Evolutionary conservation across 2,329 filamentous ascomycete genomes (phyloP), one percentile per base, ranked within the genome.

Genomic region (Neofusicoccum sp.): DNA sequence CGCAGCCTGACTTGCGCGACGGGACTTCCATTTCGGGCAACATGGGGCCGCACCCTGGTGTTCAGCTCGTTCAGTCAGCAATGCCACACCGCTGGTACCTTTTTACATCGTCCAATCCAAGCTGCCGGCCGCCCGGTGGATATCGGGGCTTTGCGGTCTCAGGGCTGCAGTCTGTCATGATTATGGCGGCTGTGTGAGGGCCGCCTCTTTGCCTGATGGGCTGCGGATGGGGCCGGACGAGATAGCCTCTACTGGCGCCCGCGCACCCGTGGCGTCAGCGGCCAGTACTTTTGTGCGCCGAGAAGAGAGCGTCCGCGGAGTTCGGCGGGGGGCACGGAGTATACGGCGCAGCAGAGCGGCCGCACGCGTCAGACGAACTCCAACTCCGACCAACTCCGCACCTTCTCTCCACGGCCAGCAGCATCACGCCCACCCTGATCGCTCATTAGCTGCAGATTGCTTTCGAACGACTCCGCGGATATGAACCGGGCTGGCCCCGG

Each of bases 61-160:
- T 31, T 58, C 54, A 58, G 54, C 54, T 58, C 28, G 39, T 22
- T 58, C 54, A 45, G 54, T 58, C 54, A 58, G 54, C 54, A 58
- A 58, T n/a, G n/a, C 37, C 54, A 58, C 54, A 58, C 54, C 54
- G 54, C 54, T 37, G 54, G 54, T 31, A 12, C 31, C 5, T 12
- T 36, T 4, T 7, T 12, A 43, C 2, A 45, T 4, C 22, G 22
- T 11, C 8, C 16, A 28, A 22, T 14, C 9, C 33, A 4, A 58
- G 45, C 36, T 9, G 54, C 39, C 8, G 41, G 31, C n/a, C 16
- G 7, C 14, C 29, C 41, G 31, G 29, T 12, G 41, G 28, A 45
- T 34, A 45, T 45, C 28, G 54, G 36, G 28, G 29, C 29, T 6
- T 34, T 44, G 54, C 43, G 54, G 54, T 36, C 31, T 14, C 45